Evolutionary conservation across 345 rosid genomes (phyloP).

Genomic region (Capsella bursapastoris): DNA sequence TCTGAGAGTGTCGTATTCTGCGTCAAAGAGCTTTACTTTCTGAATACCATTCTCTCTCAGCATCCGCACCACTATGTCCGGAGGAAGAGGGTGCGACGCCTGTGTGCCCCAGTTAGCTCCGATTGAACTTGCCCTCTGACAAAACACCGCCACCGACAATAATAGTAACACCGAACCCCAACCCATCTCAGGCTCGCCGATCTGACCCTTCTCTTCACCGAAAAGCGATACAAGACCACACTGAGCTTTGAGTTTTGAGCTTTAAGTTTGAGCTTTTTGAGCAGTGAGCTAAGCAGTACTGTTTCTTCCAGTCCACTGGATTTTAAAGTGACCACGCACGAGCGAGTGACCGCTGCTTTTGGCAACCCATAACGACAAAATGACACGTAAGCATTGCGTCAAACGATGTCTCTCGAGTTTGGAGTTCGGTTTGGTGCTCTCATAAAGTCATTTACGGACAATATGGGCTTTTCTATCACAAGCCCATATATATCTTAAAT

Average conservation of each 20-base stretch:
- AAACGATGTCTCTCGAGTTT: constrained; percentile 13
- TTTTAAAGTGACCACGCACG: constrained; percentile 42
- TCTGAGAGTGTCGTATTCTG: constrained; percentile 66
- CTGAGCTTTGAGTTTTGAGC: constrained; percentile 26
- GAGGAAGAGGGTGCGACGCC: constrained; percentile 73
- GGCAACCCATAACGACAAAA: constrained; percentile 34
- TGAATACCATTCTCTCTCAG: constrained; percentile 72
- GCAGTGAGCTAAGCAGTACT: constrained; percentile 37
- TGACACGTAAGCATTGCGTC: constrained; percentile 38
- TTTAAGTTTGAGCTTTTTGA: constrained; percentile 26
- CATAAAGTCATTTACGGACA: not conserved
- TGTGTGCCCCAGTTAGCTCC: constrained; percentile 99
- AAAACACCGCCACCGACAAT: constrained; percentile 39
- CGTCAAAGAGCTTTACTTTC: constrained; percentile 95
- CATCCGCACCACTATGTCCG: constrained; percentile 72
- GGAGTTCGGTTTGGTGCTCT: no score
- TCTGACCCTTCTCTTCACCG: constrained; percentile 17
- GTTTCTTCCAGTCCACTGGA: constrained; percentile 18
- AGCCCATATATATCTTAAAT: constrained; percentile 22
- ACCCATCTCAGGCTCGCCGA: constrained; percentile 32
- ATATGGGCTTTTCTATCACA: constrained; percentile 33
- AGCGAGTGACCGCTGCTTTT: constrained; percentile 39
- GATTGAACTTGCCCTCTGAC: constrained; percentile 54
- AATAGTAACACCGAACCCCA: constrained; percentile 37
- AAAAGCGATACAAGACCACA: constrained; percentile 1